These are phyloP conservation scores for Microglena sp. DNA, from an alignment of 139 green algal species.

Conservation along the genomic window DNA sequence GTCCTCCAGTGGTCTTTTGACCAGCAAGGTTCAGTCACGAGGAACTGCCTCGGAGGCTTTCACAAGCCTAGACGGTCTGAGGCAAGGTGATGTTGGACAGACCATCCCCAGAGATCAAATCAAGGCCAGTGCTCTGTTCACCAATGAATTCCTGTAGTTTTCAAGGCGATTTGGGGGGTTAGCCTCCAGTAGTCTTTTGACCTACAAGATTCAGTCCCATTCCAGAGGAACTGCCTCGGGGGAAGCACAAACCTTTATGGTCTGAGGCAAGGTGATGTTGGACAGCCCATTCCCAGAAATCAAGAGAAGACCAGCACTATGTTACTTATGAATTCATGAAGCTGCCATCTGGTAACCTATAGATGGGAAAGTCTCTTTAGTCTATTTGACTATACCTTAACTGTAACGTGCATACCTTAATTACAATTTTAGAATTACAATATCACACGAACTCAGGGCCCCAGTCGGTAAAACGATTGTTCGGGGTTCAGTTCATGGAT, in stretches of 20 bases:
- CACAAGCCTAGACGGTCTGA: constrained; percentile 49
- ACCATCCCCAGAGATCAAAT: constrained; percentile 32
- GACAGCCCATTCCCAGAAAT: constrained; percentile 35
- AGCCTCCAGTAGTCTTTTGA: constrained; percentile 43
- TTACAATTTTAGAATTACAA: too few relatives aligned
- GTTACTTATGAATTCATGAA: constrained; percentile 66
- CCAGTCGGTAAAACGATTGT: too few relatives aligned
- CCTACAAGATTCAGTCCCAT: constrained; percentile 30
- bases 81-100: constrained; percentile 47
- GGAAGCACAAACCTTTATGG: constrained; percentile 41
- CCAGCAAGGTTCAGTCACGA: constrained; percentile 29
- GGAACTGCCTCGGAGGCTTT: background rate
- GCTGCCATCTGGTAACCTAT: too few relatives aligned
- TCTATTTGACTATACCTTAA: too few relatives aligned
- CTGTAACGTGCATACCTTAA: too few relatives aligned
- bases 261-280: constrained; percentile 48
- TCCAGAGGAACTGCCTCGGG: background rate
- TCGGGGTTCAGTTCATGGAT: too few relatives aligned
- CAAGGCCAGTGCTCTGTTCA: constrained; percentile 37
- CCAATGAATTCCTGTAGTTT: constrained; percentile 53
- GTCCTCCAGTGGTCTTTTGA: constrained; percentile 44
- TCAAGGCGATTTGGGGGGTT: too few relatives aligned
- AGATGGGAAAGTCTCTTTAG: too few relatives aligned
- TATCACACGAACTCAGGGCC: too few relatives aligned
- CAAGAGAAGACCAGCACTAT: constrained; percentile 21